These are phyloP conservation scores for Metschnikowia reukaufii DNA, from an alignment of 805 yeast genomes.

Conservation along the genomic window DNA sequence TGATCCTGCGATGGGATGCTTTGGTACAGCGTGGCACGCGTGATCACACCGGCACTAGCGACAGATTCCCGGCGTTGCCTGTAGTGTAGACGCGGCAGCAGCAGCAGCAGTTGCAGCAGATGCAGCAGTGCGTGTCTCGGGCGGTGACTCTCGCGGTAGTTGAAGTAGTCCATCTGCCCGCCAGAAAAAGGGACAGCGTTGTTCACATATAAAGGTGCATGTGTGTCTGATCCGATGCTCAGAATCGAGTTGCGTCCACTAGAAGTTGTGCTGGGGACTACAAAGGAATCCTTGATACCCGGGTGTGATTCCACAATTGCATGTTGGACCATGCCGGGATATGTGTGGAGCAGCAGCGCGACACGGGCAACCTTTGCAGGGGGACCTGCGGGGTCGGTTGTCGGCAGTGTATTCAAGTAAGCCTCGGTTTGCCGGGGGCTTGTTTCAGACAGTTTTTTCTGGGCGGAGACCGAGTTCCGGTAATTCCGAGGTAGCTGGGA, in stretches of 20 bases:
- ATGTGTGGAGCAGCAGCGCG: background rate
- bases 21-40: slow-evolving; percentile 11
- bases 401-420: background rate
- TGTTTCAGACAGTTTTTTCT: slow-evolving; percentile 5
- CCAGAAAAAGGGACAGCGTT: background rate
- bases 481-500: slow-evolving; percentile 6
- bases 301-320: background rate
- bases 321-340: background rate
- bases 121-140: slow-evolving; percentile 6
- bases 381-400: background rate
- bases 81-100: slow-evolving; percentile 12
- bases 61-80: slow-evolving; percentile 6
- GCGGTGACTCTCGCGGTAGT: slow-evolving; percentile 10
- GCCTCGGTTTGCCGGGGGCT: slow-evolving; percentile 14
- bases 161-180: slow-evolving; percentile 11
- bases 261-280: slow-evolving; percentile 2
- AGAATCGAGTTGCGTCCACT: slow-evolving; percentile 6
- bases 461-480: background rate
- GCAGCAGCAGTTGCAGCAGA: slow-evolving; percentile 11
- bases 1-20: slow-evolving; percentile 6
- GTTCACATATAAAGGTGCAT: background rate
- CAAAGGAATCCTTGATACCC: background rate
- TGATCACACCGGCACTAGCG: slow-evolving; percentile 5
- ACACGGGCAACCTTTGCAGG: background rate
- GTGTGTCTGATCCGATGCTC: slow-evolving; percentile 8